A percentile compares a stretch with the other conserved stretches of the same genome.
phyloP scores from a whole-genome alignment of 78 protist genomes.

The Isochrysis galbana region DNA sequence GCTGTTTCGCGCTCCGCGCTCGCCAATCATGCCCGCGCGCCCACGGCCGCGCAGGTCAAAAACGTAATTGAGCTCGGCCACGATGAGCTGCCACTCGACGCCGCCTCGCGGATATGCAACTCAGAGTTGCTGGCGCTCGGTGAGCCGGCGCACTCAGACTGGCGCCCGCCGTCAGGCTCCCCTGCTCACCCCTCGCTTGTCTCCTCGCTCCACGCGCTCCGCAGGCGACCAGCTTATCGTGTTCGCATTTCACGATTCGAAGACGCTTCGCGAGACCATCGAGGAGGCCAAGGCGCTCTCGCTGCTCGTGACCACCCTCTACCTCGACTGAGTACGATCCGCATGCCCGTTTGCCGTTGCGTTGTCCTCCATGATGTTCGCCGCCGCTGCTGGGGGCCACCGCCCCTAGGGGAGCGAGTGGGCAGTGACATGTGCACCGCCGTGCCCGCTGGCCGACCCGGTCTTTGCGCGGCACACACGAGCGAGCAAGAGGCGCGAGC shows the following conservation, averaged over 20 bases:
- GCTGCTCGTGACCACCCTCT: background rate
- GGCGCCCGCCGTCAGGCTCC: background rate
- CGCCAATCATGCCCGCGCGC: too few relatives aligned
- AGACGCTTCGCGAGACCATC: constrained; percentile 12
- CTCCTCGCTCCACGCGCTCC: background rate
- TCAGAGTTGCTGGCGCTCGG: background rate
- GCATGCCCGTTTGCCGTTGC: too few relatives aligned
- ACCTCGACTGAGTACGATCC: constrained; percentile 20
- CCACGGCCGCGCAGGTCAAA: background rate
- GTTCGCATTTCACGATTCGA: constrained; percentile 13
- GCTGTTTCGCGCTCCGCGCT: background rate
- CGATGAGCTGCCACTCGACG: background rate
- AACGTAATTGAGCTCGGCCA: constrained; percentile 2
- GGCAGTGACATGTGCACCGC: too few relatives aligned
- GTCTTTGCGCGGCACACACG: too few relatives aligned
- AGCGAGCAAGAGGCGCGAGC: too few relatives aligned
- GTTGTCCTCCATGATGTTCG: too few relatives aligned
- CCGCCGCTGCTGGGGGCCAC: too few relatives aligned
- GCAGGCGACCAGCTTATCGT: constrained; percentile 24
- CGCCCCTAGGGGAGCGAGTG: too few relatives aligned
- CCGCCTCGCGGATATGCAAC: constrained; percentile 17
- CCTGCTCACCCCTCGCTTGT: background rate
- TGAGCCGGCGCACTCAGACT: background rate
- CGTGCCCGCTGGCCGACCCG: too few relatives aligned
- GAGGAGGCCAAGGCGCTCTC: constrained; percentile 1